Conservation (phyloP, 1,284 basidiomycete genomes). For the Cronartium quercuum region DNA sequence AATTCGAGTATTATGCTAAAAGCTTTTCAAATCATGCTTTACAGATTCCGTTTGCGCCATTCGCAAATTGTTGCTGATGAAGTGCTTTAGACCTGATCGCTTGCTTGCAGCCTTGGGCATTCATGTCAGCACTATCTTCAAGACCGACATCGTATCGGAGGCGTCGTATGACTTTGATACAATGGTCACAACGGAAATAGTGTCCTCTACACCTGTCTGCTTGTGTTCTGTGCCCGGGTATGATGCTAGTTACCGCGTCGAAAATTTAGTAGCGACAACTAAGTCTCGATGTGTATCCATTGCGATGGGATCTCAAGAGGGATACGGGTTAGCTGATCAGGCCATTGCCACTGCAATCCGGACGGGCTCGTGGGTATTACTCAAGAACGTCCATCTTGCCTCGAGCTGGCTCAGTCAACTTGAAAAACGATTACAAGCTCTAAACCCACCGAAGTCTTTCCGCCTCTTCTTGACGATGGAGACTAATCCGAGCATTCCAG, state of each 20-base stretch:
- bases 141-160: conserved; percentile 66
- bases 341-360: conserved; percentile 83
- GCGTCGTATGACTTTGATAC: conserved; percentile 66
- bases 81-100: conserved; percentile 83
- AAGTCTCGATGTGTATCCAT: conserved; percentile 66
- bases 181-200: conserved; percentile 72
- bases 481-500: conserved; percentile 81
- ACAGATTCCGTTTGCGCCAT: conserved; percentile 66
- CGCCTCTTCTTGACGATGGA: conserved; percentile 95
- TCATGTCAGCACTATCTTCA: conserved; percentile 70
- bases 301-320: conserved; percentile 97
- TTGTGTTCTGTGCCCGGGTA: conserved; percentile 91
- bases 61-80: conserved; percentile 70
- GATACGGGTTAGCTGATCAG: conserved; percentile 87
- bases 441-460: conserved; percentile 76
- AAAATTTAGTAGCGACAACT: conserved; percentile 72
- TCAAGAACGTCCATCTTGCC: conserved; percentile 84
- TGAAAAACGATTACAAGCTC: conserved; percentile 89
- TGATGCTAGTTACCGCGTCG: conserved; percentile 89
- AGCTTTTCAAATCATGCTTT: conserved; percentile 18
- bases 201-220: conserved; percentile 73
- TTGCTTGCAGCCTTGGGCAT: conserved; percentile 69
- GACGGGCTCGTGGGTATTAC: conserved; percentile 84
- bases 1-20: conserved; percentile 38
- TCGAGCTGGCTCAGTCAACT: conserved; percentile 88